Evolutionary conservation across 2,329 filamentous ascomycete genomes (phyloP).

Genomic region (Davidsoniella virescens): DNA sequence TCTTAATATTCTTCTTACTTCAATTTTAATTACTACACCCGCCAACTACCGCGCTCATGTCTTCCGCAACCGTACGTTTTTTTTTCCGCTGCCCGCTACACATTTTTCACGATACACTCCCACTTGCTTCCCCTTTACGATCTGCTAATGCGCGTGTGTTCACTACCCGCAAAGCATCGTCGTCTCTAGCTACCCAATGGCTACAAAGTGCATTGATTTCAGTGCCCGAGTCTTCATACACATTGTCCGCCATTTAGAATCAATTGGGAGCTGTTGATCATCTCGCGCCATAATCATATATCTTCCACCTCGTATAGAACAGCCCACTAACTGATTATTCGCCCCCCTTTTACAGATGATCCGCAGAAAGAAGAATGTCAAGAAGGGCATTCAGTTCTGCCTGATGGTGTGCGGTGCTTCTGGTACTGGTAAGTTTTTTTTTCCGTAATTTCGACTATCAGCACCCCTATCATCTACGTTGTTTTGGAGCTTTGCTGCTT

Average conservation of each 20-base stretch:
- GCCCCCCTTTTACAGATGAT: slow-evolving; percentile 59
- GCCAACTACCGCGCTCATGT: slow-evolving; percentile 18
- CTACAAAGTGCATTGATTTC: no score
- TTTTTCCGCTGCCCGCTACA: neutral
- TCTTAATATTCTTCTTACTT: slow-evolving; percentile 4
- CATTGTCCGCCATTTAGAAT: no score
- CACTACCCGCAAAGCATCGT: slow-evolving; percentile 8
- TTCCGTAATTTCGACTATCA: no score
- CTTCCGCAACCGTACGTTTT: slow-evolving; percentile 20
- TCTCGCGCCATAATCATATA: no score
- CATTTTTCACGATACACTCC: neutral
- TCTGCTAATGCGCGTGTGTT: neutral
- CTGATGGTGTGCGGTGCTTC: slow-evolving; percentile 99
- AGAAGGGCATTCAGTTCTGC: slow-evolving; percentile 99
- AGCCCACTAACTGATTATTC: slow-evolving; percentile 15
- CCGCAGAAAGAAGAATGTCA: slow-evolving; percentile 99
- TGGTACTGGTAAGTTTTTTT: slow-evolving; percentile 63
- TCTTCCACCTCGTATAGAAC: slow-evolving; percentile 1
- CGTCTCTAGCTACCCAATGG: slow-evolving; percentile 4
- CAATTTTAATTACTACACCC: slow-evolving; percentile 13
- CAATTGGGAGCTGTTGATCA: no score
- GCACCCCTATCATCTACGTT: neutral
- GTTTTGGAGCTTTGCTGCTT: neutral
- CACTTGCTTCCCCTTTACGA: slow-evolving; percentile 2
- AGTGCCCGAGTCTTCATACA: no score